Conservation (phyloP, 179 eudicot genomes). For the Pouteria campechiana region DNA sequence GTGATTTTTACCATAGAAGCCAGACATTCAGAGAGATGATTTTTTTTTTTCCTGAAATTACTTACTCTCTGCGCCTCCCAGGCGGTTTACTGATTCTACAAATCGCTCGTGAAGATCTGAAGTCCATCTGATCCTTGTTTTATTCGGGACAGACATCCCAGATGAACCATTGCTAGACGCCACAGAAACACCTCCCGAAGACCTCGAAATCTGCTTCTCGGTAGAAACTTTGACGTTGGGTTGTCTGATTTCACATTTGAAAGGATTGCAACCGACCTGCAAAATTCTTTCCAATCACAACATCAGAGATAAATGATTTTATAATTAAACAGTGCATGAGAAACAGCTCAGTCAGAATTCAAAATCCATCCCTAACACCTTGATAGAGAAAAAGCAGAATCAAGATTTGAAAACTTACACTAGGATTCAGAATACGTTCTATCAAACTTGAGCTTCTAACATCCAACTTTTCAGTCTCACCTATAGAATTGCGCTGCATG, state of each 20-base stretch:
- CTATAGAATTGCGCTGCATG: no score
- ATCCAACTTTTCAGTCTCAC: no score
- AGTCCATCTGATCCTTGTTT: constrained; percentile 59
- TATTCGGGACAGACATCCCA: constrained; percentile 5
- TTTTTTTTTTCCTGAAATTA: neutral
- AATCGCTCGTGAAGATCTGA: constrained; percentile 71
- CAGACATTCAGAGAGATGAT: neutral
- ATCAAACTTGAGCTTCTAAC: no score
- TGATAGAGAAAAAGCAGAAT: no score
- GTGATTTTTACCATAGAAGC: neutral
- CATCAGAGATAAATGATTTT: no score
- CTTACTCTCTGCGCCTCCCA: constrained; percentile 89
- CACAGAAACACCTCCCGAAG: constrained; percentile 7
- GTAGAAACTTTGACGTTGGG: neutral
- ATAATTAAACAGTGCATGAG: no score
- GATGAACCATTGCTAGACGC: constrained; percentile 13
- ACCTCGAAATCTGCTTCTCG: constrained; percentile 13
- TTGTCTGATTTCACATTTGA: neutral
- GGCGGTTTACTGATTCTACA: constrained; percentile 65
- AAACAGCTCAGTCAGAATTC: no score
- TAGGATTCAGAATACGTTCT: no score
- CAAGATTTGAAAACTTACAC: no score
- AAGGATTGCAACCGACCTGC: neutral
- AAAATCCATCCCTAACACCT: no score
- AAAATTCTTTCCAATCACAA: no score